These are phyloP conservation scores for Malus hybrid DNA, from an alignment of 331 rosid genomes.

Conservation along the genomic window DNA sequence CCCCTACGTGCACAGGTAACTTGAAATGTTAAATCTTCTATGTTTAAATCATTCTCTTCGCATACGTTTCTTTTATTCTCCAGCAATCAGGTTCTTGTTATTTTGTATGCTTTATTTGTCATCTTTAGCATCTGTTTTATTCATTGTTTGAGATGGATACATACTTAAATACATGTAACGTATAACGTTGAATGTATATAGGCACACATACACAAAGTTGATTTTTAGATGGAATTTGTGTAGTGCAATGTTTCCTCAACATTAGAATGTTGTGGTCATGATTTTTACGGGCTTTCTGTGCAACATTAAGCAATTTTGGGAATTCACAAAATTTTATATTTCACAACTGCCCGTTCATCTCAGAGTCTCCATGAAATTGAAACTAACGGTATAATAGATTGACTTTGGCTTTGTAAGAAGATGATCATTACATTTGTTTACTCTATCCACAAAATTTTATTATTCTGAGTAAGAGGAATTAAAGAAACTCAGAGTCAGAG, in stretches of 20 bases:
- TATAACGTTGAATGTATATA: background rate
- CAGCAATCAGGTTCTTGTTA: background rate
- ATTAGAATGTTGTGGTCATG: background rate
- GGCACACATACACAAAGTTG: background rate
- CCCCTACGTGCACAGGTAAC: slow-evolving; percentile 86
- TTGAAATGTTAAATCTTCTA: slow-evolving; percentile 11
- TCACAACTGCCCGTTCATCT: background rate
- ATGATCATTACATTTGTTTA: background rate
- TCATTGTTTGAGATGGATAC: background rate
- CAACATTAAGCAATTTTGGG: background rate
- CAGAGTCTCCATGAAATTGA: background rate
- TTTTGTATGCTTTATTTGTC: background rate
- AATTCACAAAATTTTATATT: background rate
- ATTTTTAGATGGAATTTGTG: background rate
- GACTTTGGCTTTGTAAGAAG: background rate
- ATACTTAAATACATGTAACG: too few relatives aligned
- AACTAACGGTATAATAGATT: background rate
- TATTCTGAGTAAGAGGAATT: background rate
- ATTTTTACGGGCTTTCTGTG: background rate
- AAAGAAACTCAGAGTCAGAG: background rate
- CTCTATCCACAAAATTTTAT: background rate
- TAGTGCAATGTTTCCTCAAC: background rate
- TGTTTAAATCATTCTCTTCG: background rate
- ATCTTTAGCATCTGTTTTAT: background rate
- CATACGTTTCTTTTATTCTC: background rate